Conservation (phyloP, 2,329 filamentous ascomycete genomes). For the Penicillium vulpinum region DNA sequence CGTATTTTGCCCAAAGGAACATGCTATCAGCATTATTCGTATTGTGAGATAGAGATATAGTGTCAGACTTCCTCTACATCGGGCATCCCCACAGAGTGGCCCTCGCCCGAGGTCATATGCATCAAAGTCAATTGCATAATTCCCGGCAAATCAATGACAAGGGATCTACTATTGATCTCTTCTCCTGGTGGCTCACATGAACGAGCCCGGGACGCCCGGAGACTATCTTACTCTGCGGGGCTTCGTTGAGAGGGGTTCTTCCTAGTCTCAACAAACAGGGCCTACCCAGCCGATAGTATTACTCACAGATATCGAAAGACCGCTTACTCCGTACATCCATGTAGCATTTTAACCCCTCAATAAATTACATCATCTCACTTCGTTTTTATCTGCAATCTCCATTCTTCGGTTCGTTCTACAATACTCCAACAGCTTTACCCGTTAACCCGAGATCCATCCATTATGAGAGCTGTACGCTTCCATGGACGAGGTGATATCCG, state of each 20-base stretch:
- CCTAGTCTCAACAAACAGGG: not conserved
- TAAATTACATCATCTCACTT: not conserved
- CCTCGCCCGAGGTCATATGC: not conserved
- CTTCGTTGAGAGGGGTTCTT: not conserved
- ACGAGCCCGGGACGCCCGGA: not conserved
- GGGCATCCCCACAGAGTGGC: not conserved
- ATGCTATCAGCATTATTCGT: not conserved
- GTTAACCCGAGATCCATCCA: not conserved
- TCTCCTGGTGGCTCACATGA: not conserved
- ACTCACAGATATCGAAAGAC: not conserved
- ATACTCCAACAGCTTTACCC: not conserved
- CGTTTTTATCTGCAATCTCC: not conserved
- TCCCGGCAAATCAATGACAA: not conserved
- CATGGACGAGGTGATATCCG: conserved; percentile 39
- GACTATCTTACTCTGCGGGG: not conserved
- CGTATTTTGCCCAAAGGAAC: no score
- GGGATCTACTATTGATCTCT: not conserved
- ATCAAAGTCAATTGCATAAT: not conserved
- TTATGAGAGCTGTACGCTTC: conserved; percentile 40
- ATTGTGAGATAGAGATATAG: no score
- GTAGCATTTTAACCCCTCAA: not conserved
- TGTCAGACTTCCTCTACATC: not conserved
- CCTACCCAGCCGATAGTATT: not conserved
- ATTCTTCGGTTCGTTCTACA: not conserved
- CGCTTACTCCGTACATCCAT: no score